Evolutionary conservation across 2,329 filamentous ascomycete genomes (phyloP).

Genomic region (Beauveria varroae): DNA sequence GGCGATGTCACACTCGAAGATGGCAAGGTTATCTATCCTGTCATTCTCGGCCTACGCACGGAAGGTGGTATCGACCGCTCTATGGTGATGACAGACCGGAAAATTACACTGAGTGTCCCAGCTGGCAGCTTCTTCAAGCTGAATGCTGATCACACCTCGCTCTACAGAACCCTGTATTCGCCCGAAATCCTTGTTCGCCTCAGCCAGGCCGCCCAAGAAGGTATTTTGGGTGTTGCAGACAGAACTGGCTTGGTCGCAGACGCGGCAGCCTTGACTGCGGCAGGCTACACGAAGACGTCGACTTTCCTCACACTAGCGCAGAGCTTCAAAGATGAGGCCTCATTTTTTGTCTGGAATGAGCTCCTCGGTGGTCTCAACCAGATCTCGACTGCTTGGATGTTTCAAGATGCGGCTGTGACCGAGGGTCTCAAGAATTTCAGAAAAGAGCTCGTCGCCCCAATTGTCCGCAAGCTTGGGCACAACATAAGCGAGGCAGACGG

Average conservation of each 20-base stretch:
- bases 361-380: conserved; percentile 69
- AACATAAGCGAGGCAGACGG: conserved; percentile 75
- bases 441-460: conserved; percentile 65
- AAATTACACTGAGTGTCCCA: conserved; percentile 69
- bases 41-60: conserved; percentile 79
- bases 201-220: conserved; percentile 67
- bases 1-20: conserved; percentile 91
- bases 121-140: conserved; percentile 90
- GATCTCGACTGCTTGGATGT: conserved; percentile 75
- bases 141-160: conserved; percentile 86
- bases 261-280: conserved; percentile 79
- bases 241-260: conserved; percentile 92
- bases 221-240: conserved; percentile 75
- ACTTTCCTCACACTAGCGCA: conserved; percentile 79
- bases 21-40: conserved; percentile 78
- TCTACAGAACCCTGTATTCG: conserved; percentile 85
- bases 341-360: conserved; percentile 94
- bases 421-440: conserved; percentile 80
- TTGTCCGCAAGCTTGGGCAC: conserved; percentile 85
- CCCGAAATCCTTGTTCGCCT: conserved; percentile 80
- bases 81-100: conserved; percentile 40
- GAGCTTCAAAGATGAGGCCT: conserved; percentile 72
- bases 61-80: conserved; percentile 67
- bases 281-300: conserved; percentile 93
- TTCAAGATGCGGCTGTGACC: conserved; percentile 62